Conservation (phyloP, 2,329 filamentous ascomycete species). For the Elsinoe ampelina region DNA sequence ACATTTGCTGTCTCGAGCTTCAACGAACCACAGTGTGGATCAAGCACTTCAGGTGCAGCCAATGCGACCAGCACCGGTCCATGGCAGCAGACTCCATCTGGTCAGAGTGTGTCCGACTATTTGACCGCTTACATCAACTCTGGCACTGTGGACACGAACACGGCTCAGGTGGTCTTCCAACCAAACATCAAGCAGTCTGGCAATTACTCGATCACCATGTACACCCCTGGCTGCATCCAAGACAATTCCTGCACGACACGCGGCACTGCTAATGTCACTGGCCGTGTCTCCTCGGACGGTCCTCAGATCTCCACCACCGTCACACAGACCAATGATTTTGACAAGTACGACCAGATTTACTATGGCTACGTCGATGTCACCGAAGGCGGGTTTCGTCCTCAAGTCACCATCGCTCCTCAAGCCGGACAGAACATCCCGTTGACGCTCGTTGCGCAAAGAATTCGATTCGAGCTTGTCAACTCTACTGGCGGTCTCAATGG, state of each 20-base stretch:
- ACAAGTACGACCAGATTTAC: slow-evolving; percentile 93
- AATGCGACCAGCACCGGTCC: slow-evolving; percentile 60
- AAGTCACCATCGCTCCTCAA: slow-evolving; percentile 65
- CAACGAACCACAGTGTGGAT: slow-evolving; percentile 77
- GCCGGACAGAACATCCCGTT: slow-evolving; percentile 55
- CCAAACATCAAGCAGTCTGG: slow-evolving; percentile 83
- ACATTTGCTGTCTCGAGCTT: slow-evolving; percentile 77
- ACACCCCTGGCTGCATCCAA: slow-evolving; percentile 80
- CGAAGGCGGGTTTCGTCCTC: slow-evolving; percentile 63
- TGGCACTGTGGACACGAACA: slow-evolving; percentile 37
- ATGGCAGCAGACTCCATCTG: slow-evolving; percentile 62
- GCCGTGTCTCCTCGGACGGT: slow-evolving; percentile 47
- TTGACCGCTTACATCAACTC: slow-evolving; percentile 57
- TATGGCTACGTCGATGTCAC: slow-evolving; percentile 73
- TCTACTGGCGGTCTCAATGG: slow-evolving; percentile 78
- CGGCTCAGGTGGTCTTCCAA: slow-evolving; percentile 63
- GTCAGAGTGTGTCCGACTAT: slow-evolving; percentile 64
- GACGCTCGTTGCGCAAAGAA: slow-evolving; percentile 79
- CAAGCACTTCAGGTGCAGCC: slow-evolving; percentile 51
- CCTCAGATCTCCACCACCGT: slow-evolving; percentile 52
- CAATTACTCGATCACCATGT: slow-evolving; percentile 84
- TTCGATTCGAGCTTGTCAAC: slow-evolving; percentile 66
- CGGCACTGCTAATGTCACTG: slow-evolving; percentile 75
- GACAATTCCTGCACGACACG: slow-evolving; percentile 68
- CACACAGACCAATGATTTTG: slow-evolving; percentile 87